Evolutionary conservation across 192 early-diverging fungal species (phyloP), one percentile per base, ranked within the genome.

Genomic region (Globomyces pollinis-pini): DNA sequence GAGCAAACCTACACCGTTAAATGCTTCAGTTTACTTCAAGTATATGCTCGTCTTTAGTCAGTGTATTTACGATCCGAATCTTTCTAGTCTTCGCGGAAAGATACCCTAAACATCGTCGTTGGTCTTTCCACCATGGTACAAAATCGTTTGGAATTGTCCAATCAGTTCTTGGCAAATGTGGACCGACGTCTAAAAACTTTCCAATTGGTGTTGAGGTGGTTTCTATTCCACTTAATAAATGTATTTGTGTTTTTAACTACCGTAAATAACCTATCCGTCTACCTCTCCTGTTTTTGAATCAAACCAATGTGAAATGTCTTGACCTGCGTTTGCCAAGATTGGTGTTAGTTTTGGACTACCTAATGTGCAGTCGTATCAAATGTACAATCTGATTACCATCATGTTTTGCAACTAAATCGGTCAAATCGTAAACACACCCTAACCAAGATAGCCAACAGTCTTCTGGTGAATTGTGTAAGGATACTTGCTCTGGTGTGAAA

Each of bases 241-340:
- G 73, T 18, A 74, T 65, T 31, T 80, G 78, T 1, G 66, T 62
- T 42, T 68, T 71, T 2, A 79, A 58, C 76, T 81, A 39, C 11
- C 15, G 20, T 65, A n/a, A 63, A 35, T 9, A 35, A 24, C 21
- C 11, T n/a, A n/a, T n/a, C n/a, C n/a, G 28, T 62, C 43, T 56
- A 83, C 75, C 39, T 78, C 71, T 11, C 78, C 74, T 35, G 68
- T 80, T 44, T 45, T 36, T 15, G 23, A 62, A 59, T 81, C 74
- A 56, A 83, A 83, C 80, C 80, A 83, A 57, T 83, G 75, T 1
- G 75, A 78, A 26, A 83, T 78, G 59, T 83, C 80, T 47, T 67
- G 69, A 2, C 80, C 80, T n/a, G 80, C 80, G 60, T 80, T 80
- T 32, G 64, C 68, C 24, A 80, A 57, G 21, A 83, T 77, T 15